Percentiles rank a stretch among this genome's conserved stretches.
Evolutionary conservation across 257 asterid species (phyloP).

Genomic region (Asclepias syriaca): DNA sequence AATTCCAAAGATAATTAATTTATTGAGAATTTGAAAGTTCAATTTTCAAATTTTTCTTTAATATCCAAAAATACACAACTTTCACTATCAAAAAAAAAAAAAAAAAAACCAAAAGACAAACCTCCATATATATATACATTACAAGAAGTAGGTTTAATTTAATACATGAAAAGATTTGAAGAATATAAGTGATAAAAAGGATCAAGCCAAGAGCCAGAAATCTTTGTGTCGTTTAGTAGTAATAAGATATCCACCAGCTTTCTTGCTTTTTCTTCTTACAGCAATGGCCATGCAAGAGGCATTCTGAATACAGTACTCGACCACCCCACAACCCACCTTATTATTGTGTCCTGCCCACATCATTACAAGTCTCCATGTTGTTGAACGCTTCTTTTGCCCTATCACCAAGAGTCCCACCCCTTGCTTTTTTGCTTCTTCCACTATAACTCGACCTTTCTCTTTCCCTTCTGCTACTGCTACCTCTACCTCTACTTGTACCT

Average conservation of each 20-base stretch:
- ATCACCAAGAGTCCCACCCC: slow-evolving; percentile 52
- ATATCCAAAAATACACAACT: too few species aligned
- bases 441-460: slow-evolving; percentile 59
- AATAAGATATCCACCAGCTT: slow-evolving; percentile 75
- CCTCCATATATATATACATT: too few species aligned
- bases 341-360: slow-evolving; percentile 56
- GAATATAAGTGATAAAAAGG: neutral
- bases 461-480: slow-evolving; percentile 56
- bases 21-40: too few species aligned
- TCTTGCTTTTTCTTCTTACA: slow-evolving; percentile 77
- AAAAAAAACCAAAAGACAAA: too few species aligned
- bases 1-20: too few species aligned
- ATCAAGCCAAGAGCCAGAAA: slow-evolving; percentile 89
- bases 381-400: slow-evolving; percentile 63
- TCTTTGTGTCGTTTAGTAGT: slow-evolving; percentile 74
- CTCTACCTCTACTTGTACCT: slow-evolving; percentile 58
- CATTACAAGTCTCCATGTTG: slow-evolving; percentile 68
- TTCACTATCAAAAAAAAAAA: too few species aligned
- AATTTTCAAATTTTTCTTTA: too few species aligned
- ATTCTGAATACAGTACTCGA: slow-evolving; percentile 80
- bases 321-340: slow-evolving; percentile 40
- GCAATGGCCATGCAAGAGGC: slow-evolving; percentile 84
- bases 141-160: too few species aligned
- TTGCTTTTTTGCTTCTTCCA: slow-evolving; percentile 49
- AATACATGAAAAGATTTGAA: neutral